phyloP scores from a whole-genome alignment of 352 stramenopile species.

The Globisporangium acanthophoron region DNA sequence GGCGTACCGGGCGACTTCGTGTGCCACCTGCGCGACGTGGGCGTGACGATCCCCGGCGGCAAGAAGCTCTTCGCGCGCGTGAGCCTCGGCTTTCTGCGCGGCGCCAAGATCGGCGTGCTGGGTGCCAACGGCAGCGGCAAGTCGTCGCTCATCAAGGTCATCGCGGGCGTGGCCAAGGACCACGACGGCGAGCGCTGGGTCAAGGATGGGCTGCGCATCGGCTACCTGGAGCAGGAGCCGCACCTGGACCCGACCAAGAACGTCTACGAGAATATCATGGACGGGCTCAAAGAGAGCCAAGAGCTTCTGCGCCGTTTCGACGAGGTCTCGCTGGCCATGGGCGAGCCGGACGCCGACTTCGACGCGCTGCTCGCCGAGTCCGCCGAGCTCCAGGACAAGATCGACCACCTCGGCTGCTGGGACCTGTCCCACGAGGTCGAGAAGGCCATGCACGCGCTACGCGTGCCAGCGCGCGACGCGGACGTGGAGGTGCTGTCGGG shows the following conservation, averaged over 20 bases:
- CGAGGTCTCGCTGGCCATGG: constrained; percentile 85
- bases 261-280: constrained; percentile 90
- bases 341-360: constrained; percentile 87
- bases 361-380: constrained; percentile 81
- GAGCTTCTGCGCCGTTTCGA: constrained; percentile 80
- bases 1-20: constrained; percentile 82
- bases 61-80: constrained; percentile 84
- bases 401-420: constrained; percentile 84
- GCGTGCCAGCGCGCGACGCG: constrained; percentile 60
- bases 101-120: constrained; percentile 95
- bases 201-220: constrained; percentile 79
- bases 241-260: constrained; percentile 80
- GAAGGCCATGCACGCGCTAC: constrained; percentile 74
- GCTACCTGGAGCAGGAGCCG: constrained; percentile 86
- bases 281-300: constrained; percentile 81
- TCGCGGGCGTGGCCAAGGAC: constrained; percentile 87
- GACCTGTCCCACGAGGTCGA: constrained; percentile 77
- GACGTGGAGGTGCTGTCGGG: constrained; percentile 82
- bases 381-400: constrained; percentile 82
- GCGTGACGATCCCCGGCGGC: constrained; percentile 69
- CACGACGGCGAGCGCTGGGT: constrained; percentile 88
- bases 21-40: constrained; percentile 68
- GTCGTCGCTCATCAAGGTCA: constrained; percentile 95
- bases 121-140: constrained; percentile 95
- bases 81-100: constrained; percentile 75